A percentile compares a stretch with the other conserved stretches of the same genome.
Evolutionary conservation across 2,329 filamentous ascomycete genomes (phyloP).

Genomic region (Talaromyces sp.): DNA sequence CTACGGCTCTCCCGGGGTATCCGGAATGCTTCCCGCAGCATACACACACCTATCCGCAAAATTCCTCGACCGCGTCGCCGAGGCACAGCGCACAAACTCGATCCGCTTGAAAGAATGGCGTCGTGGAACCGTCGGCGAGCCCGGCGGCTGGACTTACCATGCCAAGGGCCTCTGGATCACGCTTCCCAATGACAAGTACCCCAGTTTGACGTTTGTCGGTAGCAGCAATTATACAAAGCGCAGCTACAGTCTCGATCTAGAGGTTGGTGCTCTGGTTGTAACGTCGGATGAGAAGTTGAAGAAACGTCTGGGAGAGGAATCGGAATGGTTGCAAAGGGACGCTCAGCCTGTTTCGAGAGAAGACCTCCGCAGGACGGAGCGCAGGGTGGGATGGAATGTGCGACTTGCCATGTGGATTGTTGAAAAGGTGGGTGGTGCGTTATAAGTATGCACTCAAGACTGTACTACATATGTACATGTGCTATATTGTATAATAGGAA

Average conservation of each 20-base stretch:
- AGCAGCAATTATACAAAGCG: slow-evolving; percentile 95
- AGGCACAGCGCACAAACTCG: slow-evolving; percentile 48
- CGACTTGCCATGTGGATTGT: slow-evolving; percentile 93
- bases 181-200: slow-evolving; percentile 52
- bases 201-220: slow-evolving; percentile 76
- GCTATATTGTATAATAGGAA: slow-evolving; percentile 6
- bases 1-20: slow-evolving; percentile 80
- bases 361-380: slow-evolving; percentile 74
- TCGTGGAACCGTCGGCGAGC: slow-evolving; percentile 70
- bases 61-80: slow-evolving; percentile 63
- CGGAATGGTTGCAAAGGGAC: slow-evolving; percentile 71
- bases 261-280: slow-evolving; percentile 80
- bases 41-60: slow-evolving; percentile 83
- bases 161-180: slow-evolving; percentile 94
- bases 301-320: slow-evolving; percentile 69
- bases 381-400: slow-evolving; percentile 80
- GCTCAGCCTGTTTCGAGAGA: slow-evolving; percentile 64
- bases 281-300: slow-evolving; percentile 71
- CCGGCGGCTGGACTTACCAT: slow-evolving; percentile 93
- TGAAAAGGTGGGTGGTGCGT: slow-evolving; percentile 74
- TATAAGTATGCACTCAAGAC: slow-evolving; percentile 46
- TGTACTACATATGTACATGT: not conserved
- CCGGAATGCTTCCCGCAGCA: slow-evolving; percentile 81
- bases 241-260: slow-evolving; percentile 86
- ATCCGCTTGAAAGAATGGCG: slow-evolving; percentile 85